A percentile compares a stretch with the other conserved stretches of the same genome.
phyloP scores from a whole-genome alignment of 2,329 filamentous ascomycete genomes.

The Tolypocladium tundrense region DNA sequence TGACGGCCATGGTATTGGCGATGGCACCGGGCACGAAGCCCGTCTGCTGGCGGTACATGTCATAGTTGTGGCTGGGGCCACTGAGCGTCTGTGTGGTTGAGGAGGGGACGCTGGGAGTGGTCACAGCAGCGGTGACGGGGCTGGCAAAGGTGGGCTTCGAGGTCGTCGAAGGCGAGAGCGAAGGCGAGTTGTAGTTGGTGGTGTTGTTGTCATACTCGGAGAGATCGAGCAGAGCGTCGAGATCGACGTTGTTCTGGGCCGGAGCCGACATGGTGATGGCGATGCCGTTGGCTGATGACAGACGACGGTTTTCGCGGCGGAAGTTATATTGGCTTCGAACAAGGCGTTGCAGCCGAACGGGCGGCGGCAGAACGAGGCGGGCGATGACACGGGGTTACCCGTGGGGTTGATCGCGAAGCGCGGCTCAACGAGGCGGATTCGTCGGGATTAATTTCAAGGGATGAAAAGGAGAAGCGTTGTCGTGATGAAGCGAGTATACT shows the following conservation, averaged over 20 bases:
- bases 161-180: constrained; percentile 43
- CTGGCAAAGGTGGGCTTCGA: constrained; percentile 44
- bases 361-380: not conserved
- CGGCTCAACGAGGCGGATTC: not conserved
- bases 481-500: not conserved
- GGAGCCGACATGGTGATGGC: constrained; percentile 24
- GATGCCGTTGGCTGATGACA: not conserved
- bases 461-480: not conserved
- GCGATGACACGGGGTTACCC: not conserved
- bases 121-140: constrained; percentile 40
- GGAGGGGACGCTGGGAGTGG: constrained; percentile 44
- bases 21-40: constrained; percentile 80
- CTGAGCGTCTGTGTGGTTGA: constrained; percentile 53
- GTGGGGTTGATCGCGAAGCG: not conserved
- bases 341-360: no score
- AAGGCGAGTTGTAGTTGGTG: constrained; percentile 47
- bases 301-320: no score
- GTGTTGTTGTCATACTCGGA: constrained; percentile 51
- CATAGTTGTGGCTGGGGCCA: constrained; percentile 89
- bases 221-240: constrained; percentile 51
- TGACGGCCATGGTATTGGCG: constrained; percentile 69
- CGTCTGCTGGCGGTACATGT: constrained; percentile 90
- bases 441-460: not conserved
- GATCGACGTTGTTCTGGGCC: constrained; percentile 35
- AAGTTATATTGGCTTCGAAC: no score